phyloP scores from a whole-genome alignment of 306 rosid genomes.

The Cicer bijugum region DNA sequence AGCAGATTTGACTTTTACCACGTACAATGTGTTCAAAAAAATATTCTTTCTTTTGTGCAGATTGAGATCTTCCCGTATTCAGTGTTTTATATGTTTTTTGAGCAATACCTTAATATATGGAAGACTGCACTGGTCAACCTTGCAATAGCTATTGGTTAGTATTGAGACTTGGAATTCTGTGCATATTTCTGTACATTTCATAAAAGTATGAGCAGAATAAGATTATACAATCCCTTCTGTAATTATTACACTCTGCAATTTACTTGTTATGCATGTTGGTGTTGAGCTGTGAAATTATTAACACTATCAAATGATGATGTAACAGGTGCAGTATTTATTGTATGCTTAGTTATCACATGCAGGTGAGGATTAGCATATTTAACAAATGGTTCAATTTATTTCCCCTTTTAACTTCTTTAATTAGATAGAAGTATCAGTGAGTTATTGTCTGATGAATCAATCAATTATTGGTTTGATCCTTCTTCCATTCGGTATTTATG shows the following conservation, averaged over 20 bases:
- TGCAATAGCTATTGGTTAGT: conserved; percentile 96
- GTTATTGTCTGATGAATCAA: conserved; percentile 36
- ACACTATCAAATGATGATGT: conserved; percentile 49
- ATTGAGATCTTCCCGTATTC: conserved; percentile 97
- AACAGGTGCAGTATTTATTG: conserved; percentile 97
- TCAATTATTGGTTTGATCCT: conserved; percentile 38
- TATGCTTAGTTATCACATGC: conserved; percentile 84
- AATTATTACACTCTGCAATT: conserved; percentile 14
- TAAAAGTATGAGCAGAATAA: conserved; percentile 24
- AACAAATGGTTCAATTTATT: conserved; percentile 30
- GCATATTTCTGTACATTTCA: conserved; percentile 25
- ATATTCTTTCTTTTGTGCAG: conserved; percentile 64
- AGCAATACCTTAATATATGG: conserved; percentile 99
- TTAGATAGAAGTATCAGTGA: conserved; percentile 25
- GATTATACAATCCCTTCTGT: conserved; percentile 21
- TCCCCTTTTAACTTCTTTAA: conserved; percentile 32
- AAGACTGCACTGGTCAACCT: conserved; percentile 90
- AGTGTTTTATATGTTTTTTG: conserved; percentile 93
- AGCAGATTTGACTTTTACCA: neutral
- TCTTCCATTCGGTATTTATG: conserved; percentile 48
- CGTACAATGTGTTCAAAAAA: conserved; percentile 40
- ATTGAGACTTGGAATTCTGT: conserved; percentile 36
- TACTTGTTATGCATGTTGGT: conserved; percentile 26
- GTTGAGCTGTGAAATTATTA: conserved; percentile 38
- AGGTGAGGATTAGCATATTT: conserved; percentile 61